Evolutionary conservation across 345 rosid genomes (phyloP), one percentile per base, ranked within the genome.

Genomic region (Luvunga scandens): DNA sequence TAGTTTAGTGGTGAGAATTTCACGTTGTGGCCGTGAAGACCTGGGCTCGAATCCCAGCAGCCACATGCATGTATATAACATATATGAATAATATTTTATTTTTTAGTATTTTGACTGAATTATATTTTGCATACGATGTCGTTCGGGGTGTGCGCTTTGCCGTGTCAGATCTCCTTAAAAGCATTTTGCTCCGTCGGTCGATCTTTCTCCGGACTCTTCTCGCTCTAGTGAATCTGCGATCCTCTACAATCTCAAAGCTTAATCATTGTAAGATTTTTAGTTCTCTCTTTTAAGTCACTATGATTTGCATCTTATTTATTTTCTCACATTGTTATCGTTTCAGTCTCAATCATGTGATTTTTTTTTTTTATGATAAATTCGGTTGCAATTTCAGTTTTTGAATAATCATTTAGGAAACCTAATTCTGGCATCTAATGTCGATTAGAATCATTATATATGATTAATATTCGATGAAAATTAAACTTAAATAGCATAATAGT

Each of bases 31-130:
- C 89, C 88, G 88, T 89, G 84, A 81, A 83, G 88, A 86, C 86
- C 86, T 80, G 85, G 89, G 92, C 90, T 89, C 87, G 88, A 89
- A 84, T 89, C 90, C 92, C 80, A 87, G 87, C 89, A 87, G 90
- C 87, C 87, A 86, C 89, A 87, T 13, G 19, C 4, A 25, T 16
- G 4, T 33, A 0, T 16, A 0, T 33, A n/a, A n/a, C n/a, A n/a
- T n/a, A n/a, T n/a, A n/a, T n/a, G n/a, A n/a, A n/a, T n/a, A n/a
- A n/a, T n/a, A n/a, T n/a, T n/a, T n/a, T n/a, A n/a, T n/a, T n/a
- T n/a, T n/a, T n/a, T n/a, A n/a, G n/a, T n/a, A n/a, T n/a, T 42
- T 45, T 13, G 50, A 45, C 18, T 13, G 1, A 3, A 45, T 45
- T 0, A 2, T 3, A 12, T 45, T 0, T 45, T 12, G 18, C 16